Evolutionary conservation across 352 stramenopile species (phyloP).

Genomic region (Aphanomyces cochlioides): DNA sequence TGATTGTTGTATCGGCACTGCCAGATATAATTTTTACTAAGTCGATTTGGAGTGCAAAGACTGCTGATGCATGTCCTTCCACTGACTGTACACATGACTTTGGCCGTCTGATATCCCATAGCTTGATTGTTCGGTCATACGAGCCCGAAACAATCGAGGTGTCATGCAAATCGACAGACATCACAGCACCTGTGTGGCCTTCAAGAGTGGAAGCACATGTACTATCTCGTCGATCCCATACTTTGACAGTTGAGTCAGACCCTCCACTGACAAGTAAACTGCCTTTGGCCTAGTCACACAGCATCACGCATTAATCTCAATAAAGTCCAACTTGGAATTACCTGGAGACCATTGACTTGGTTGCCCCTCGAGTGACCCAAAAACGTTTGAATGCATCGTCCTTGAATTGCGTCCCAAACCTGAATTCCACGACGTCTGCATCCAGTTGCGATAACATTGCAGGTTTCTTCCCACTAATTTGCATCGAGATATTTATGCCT

Average conservation of each 20-base stretch:
- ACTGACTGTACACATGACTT: conserved; percentile 27
- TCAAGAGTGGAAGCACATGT: conserved; percentile 30
- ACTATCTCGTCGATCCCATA: conserved; percentile 37
- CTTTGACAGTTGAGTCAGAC: conserved; percentile 36
- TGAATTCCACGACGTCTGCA: conserved; percentile 35
- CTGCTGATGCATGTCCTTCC: conserved; percentile 36
- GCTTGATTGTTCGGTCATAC: conserved; percentile 38
- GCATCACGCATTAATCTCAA: not conserved
- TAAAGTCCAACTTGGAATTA: not conserved
- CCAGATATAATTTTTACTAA: conserved; percentile 38
- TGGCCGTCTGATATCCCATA: conserved; percentile 35
- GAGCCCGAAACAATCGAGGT: conserved; percentile 34
- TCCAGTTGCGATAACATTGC: conserved; percentile 31
- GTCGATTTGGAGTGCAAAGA: conserved; percentile 41
- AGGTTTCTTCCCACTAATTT: conserved; percentile 31
- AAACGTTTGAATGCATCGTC: conserved; percentile 31
- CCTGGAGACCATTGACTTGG: conserved; percentile 38
- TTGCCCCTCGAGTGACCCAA: conserved; percentile 33
- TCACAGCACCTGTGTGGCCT: conserved; percentile 34
- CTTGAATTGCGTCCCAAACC: conserved; percentile 35
- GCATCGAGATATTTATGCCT: not conserved
- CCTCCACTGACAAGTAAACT: conserved; percentile 33
- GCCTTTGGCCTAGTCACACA: conserved; percentile 20
- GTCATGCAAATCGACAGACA: conserved; percentile 37
- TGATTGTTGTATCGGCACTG: conserved; percentile 38